Conservation (phyloP, 768 basidiomycete genomes). For the Candolleomyces aberdarensis region DNA sequence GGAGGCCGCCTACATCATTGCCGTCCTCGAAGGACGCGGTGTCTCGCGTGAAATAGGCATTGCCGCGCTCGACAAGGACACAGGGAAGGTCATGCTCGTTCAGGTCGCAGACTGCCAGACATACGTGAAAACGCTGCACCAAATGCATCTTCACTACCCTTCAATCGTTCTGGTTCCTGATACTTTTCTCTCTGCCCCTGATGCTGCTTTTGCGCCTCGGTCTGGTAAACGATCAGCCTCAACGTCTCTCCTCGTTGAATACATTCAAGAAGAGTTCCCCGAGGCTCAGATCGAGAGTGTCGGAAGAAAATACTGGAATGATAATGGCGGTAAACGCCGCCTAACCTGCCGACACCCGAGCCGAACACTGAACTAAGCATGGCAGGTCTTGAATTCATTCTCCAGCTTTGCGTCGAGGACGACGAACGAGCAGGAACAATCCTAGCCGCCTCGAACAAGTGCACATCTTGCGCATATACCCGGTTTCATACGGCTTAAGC, state of each 20-base stretch:
- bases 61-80: constrained; percentile 79
- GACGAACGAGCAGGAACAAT: constrained; percentile 80
- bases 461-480: constrained; percentile 31
- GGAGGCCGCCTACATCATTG: constrained; percentile 63
- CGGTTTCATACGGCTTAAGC: constrained; percentile 4
- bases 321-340: constrained; percentile 54
- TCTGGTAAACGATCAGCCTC: constrained; percentile 40
- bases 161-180: constrained; percentile 76
- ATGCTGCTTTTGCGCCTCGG: constrained; percentile 38
- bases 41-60: constrained; percentile 84
- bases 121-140: constrained; percentile 85
- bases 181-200: constrained; percentile 65
- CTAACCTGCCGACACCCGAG: neutral
- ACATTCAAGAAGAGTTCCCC: constrained; percentile 73
- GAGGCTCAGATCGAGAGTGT: constrained; percentile 66
- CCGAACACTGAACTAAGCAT: constrained; percentile 21
- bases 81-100: constrained; percentile 69
- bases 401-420: constrained; percentile 75
- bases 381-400: constrained; percentile 77
- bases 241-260: constrained; percentile 67
- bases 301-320: constrained; percentile 82
- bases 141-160: constrained; percentile 77
- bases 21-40: constrained; percentile 74
- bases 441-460: constrained; percentile 78
- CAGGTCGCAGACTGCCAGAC: constrained; percentile 89